phyloP scores from a whole-genome alignment of 306 rosid genomes.

The Mimosa bimucronata region DNA sequence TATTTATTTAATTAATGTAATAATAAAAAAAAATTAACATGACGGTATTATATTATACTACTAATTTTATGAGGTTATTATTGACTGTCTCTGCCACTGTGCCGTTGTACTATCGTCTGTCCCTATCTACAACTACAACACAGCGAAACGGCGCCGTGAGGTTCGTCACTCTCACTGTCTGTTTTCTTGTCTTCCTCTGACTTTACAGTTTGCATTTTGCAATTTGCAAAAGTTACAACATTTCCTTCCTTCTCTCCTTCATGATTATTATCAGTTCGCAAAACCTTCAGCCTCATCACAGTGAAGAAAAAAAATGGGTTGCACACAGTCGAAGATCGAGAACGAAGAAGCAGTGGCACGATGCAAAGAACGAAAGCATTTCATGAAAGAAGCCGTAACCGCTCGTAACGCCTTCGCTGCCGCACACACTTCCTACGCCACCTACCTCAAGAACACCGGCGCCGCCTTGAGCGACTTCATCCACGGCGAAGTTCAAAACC shows the following conservation, averaged over 20 bases:
- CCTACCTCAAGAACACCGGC: constrained; percentile 78
- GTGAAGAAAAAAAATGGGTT: constrained; percentile 60
- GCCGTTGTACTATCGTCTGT: not conserved
- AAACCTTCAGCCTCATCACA: not conserved
- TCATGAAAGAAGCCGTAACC: constrained; percentile 79
- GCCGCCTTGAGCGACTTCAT: constrained; percentile 83
- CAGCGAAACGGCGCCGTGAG: not conserved
- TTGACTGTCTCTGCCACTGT: not conserved
- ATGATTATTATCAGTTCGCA: not conserved
- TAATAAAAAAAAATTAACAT: not conserved
- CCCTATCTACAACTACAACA: not conserved
- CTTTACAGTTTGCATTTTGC: not conserved
- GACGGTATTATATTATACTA: not conserved
- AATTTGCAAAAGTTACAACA: not conserved
- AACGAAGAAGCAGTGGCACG: constrained; percentile 90
- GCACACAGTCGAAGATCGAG: constrained; percentile 92
- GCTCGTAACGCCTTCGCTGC: constrained; percentile 92
- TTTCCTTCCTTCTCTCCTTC: not conserved
- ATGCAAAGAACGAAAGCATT: constrained; percentile 76
- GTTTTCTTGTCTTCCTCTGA: not conserved
- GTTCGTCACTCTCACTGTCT: not conserved
- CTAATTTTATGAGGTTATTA: not conserved
- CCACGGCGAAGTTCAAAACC: constrained; percentile 64
- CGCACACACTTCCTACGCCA: constrained; percentile 73
- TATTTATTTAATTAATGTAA: not conserved